Base-by-base conservation (phyloP, 2,329 filamentous ascomycete species). In the Fusarium albosuccineum region DNA sequence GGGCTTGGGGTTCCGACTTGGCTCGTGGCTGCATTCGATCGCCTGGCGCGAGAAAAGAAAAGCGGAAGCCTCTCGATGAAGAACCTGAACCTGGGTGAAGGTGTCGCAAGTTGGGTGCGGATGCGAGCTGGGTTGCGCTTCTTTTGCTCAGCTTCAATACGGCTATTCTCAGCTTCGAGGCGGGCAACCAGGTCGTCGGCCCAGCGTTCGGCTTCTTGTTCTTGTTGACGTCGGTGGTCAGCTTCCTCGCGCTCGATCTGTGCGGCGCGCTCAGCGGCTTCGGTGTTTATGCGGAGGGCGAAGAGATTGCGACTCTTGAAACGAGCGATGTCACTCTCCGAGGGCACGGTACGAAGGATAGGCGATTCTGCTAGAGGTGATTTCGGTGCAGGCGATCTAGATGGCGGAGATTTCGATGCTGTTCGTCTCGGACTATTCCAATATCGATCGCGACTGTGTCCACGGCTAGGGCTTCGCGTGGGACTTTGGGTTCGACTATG, bases 121-220 rank as follows among this genome's bases (percentile, higher is more conserved):
- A 84, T 78, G 55, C 82, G 80, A 49, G 80, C 79, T 22, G 83
- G 77, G 65, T 86, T 82, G 54, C 81, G 80, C 69, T 80, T 82
- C 74, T 82, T 83, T 72, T 85, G 82, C 66, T 86, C 82, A 26
- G 81, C 80, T 44, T 84, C 75, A 44, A 83, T 80, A 61, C 82
- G 81, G 67, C 85, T 79, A 34, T 80, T 82, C 67, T 86, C 83
- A 37, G 78, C 80, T 61, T 85, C 80, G 54, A 81, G 77, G 57
- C 79, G 82, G 57, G 81, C 81, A 46, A 79, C 76, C 64, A 22
- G 22, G 22, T 81, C 80, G 65, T 79, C 75, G 14, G 76, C 78
- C 72, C 76, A 76, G 48, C 69, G 75, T 39, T 76, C 73, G 40
- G 69, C 71, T 61, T 74, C 67, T 27, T 62, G 54, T 33, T 71